Evolutionary conservation across 371 early-diverging fungal species (phyloP).

Genomic region (Vittaforma corneae): DNA sequence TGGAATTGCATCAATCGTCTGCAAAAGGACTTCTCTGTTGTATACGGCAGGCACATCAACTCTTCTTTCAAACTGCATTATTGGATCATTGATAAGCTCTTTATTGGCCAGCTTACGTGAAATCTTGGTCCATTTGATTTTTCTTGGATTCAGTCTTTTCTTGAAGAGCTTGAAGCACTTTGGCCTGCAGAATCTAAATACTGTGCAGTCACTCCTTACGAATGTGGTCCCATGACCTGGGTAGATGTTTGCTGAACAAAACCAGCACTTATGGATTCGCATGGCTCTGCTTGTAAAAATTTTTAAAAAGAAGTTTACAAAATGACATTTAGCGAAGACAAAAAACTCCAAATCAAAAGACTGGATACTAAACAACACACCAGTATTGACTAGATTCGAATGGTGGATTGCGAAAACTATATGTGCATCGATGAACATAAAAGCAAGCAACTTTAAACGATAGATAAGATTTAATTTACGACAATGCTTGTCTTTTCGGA

Average conservation of each 20-base stretch:
- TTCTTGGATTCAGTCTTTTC: conserved; percentile 95
- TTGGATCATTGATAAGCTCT: conserved; percentile 65
- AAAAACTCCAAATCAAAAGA: conserved; percentile 7
- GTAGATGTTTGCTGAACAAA: conserved; percentile 90
- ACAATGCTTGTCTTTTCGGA: conserved; percentile 50
- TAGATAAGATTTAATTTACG: conserved; percentile 20
- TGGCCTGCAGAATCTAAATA: conserved; percentile 89
- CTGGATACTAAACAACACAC: background rate
- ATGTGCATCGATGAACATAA: no score
- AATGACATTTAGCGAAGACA: conserved; percentile 8
- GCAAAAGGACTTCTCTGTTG: conserved; percentile 80
- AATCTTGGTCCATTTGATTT: conserved; percentile 96
- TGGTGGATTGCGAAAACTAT: no score
- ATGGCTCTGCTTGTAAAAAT: conserved; percentile 59
- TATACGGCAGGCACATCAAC: conserved; percentile 85
- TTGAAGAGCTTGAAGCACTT: conserved; percentile 98
- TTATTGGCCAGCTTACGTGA: conserved; percentile 88
- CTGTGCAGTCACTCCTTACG: conserved; percentile 87
- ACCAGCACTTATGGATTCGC: conserved; percentile 97
- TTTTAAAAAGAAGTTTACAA: conserved; percentile 36
- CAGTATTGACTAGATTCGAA: background rate
- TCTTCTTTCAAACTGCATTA: conserved; percentile 89
- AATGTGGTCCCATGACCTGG: conserved; percentile 96
- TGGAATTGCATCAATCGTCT: conserved; percentile 66
- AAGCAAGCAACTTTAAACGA: no score